Base-by-base conservation (phyloP, 805 yeast species). In the Lachancea waltii region DNA sequence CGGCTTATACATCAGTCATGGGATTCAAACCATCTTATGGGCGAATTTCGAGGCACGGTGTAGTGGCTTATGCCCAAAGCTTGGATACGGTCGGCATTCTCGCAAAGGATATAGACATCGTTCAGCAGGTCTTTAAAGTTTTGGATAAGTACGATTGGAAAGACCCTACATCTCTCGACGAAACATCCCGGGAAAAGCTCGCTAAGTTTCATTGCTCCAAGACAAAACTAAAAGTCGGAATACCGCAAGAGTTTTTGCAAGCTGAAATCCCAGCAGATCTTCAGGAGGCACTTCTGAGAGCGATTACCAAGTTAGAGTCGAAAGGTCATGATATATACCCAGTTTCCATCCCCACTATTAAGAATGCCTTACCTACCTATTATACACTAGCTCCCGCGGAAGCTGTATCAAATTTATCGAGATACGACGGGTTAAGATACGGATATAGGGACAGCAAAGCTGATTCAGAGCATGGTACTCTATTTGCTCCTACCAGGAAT, bases 11-110 rank as follows among this genome's bases (percentile, higher is more conserved):
- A 48, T 85, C 89, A 1, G 70, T 82, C 0, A 64, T 76, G 21
- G 98, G 98, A 1, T 86, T 86, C 64, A 92, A 92, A 58, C 98
- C 98, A 1, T 72, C 92, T 0, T 92, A 92, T 58, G 98, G 98
- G 0, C 69, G 95, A 26, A 65, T 92, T 2, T 87, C 97, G 0
- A 67, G 99, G 40, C 80, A 85, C 79, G 99, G 98, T 2, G 85
- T 92, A 7, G 65, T 89, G 3, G 79, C 96, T 0, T 90, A 89
- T 62, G 96, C 97, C 1, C 97, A 94, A 60, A 79, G 90, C 27
- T 67, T 92, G 38, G 99, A 92, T 56, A 89, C 97, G 0, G 96
- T 92, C 2, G 99, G 99, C 0, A 71, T 94, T 1, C 39, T 89
- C 22, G 65, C 89, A 0, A 69, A 68, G 11, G 65, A 73, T 21